Evolutionary conservation across 83 land plant species (phyloP).

Genomic region (Picea mariana): DNA sequence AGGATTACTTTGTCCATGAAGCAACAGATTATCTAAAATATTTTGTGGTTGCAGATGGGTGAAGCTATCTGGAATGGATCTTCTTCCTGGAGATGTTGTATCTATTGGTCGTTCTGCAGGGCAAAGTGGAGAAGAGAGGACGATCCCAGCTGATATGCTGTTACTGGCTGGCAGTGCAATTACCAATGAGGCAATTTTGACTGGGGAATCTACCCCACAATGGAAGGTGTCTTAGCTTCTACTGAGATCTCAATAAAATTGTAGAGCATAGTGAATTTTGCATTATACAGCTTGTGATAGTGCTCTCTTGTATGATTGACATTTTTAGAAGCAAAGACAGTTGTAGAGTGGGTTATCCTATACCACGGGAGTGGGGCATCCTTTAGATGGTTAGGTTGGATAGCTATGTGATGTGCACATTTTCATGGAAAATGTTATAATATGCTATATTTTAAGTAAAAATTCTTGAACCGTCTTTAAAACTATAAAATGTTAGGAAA

Average conservation of each 20-base stretch:
- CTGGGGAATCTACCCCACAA: constrained; percentile 99
- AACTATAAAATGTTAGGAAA: too few species aligned
- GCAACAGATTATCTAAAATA: not conserved
- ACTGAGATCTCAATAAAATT: not conserved
- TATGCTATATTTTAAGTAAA: too few species aligned
- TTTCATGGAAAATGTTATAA: too few species aligned
- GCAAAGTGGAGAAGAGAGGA: constrained; percentile 79
- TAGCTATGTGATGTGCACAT: not conserved
- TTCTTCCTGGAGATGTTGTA: constrained; percentile 96
- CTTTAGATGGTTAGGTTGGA: not conserved
- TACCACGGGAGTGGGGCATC: not conserved
- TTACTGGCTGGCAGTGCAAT: constrained; percentile 92
- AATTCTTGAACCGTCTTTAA: too few species aligned
- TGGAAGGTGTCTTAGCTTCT: constrained; percentile 79
- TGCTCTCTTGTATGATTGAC: not conserved
- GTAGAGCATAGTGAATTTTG: not conserved
- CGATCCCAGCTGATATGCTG: constrained; percentile 98
- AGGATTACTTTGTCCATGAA: not conserved
- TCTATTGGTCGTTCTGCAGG: constrained; percentile 90
- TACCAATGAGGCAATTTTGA: constrained; percentile 96
- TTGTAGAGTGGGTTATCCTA: not conserved
- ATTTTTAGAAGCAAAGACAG: not conserved
- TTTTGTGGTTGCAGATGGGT: constrained; percentile 75
- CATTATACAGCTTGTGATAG: not conserved
- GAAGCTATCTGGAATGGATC: constrained; percentile 87